phyloP scores from a whole-genome alignment of 768 basidiomycete species.

The Tulasnella sp. region DNA sequence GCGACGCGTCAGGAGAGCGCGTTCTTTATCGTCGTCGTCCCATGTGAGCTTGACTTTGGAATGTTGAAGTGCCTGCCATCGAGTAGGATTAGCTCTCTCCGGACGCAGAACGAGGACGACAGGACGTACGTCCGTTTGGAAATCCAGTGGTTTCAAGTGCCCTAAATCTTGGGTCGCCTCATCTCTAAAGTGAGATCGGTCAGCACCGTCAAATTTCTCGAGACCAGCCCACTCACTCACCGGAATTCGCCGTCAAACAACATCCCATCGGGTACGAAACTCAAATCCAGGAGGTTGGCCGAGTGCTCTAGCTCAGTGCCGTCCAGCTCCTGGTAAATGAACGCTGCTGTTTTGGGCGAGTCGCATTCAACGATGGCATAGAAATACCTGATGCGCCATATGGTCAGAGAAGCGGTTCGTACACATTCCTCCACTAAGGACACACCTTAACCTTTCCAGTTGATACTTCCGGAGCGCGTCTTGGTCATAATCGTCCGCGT shows the following conservation, averaged over 20 bases:
- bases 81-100: background rate
- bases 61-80: slow-evolving; percentile 77
- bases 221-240: slow-evolving; percentile 29
- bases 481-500: slow-evolving; percentile 70
- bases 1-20: slow-evolving; percentile 66
- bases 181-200: slow-evolving; percentile 40
- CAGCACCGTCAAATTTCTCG: background rate
- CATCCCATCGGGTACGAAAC: slow-evolving; percentile 87
- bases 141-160: slow-evolving; percentile 68
- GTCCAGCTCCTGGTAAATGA: slow-evolving; percentile 76
- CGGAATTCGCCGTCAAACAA: slow-evolving; percentile 63
- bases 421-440: slow-evolving; percentile 9
- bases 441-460: slow-evolving; percentile 78
- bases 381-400: slow-evolving; percentile 53
- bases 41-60: slow-evolving; percentile 97
- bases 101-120: background rate
- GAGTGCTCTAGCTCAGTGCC: slow-evolving; percentile 94
- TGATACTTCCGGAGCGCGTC: slow-evolving; percentile 84
- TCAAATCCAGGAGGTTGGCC: slow-evolving; percentile 90
- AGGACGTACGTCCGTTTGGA: slow-evolving; percentile 73
- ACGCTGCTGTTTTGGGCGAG: slow-evolving; percentile 55
- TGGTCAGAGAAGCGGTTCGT: background rate
- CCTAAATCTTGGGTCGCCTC: slow-evolving; percentile 58
- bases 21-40: slow-evolving; percentile 94
- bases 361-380: slow-evolving; percentile 92